Conservation (phyloP, 805 yeast species). For the Metschnikowia bowlesiae region DNA sequence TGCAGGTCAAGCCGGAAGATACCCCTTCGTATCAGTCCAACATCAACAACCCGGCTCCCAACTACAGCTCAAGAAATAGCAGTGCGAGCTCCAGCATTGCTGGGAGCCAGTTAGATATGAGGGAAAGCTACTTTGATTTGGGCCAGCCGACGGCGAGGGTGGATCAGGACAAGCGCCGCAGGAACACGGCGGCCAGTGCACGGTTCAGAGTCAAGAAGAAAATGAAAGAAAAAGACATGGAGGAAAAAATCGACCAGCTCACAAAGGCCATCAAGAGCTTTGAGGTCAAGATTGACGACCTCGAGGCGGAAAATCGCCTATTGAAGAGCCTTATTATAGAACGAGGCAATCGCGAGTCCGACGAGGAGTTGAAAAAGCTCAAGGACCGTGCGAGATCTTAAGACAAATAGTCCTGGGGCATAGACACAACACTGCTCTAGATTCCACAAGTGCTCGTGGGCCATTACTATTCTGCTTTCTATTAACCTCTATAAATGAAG, state of each 20-base stretch:
- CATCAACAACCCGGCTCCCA: slow-evolving; percentile 13
- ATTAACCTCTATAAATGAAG: slow-evolving; percentile 1
- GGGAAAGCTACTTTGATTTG: background rate
- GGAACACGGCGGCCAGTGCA: slow-evolving; percentile 65
- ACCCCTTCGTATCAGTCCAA: background rate
- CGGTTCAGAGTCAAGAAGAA: slow-evolving; percentile 61
- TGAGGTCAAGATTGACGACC: slow-evolving; percentile 45
- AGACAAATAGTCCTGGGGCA: background rate
- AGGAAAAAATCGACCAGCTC: slow-evolving; percentile 39
- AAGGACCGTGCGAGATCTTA: slow-evolving; percentile 19
- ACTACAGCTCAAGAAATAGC: slow-evolving; percentile 12
- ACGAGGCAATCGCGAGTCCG: slow-evolving; percentile 45
- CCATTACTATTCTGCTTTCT: background rate
- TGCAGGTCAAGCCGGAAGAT: background rate
- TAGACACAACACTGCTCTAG: background rate
- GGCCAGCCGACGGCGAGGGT: slow-evolving; percentile 4
- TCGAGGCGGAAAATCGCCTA: slow-evolving; percentile 61
- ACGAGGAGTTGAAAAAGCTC: slow-evolving; percentile 33
- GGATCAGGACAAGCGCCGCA: slow-evolving; percentile 47
- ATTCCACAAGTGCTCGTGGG: background rate
- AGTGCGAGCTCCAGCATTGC: slow-evolving; percentile 10
- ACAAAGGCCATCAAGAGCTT: slow-evolving; percentile 42
- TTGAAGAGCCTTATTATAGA: slow-evolving; percentile 51
- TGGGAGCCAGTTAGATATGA: background rate
- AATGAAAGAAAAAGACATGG: slow-evolving; percentile 56